phyloP scores from a whole-genome alignment of 78 protist species.

The Planoprotostelium fungivorum region DNA sequence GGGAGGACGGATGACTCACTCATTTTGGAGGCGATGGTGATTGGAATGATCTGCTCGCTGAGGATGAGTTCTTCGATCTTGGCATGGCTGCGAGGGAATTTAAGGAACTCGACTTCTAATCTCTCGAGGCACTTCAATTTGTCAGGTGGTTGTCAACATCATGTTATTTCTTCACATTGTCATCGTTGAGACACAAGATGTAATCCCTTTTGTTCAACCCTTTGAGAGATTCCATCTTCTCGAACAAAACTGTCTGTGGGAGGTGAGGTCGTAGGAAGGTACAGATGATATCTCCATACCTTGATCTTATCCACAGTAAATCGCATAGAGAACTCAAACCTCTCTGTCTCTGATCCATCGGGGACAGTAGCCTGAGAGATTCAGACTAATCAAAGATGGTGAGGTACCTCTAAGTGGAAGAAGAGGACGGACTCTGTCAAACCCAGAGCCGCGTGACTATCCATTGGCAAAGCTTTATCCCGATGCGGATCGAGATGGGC shows the following conservation, averaged over 20 bases:
- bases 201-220: not conserved
- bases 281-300: not conserved
- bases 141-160: not conserved
- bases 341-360: not conserved
- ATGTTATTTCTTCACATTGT: not conserved
- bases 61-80: not conserved
- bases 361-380: not conserved
- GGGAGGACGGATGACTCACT: not conserved
- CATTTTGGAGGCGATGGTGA: not conserved
- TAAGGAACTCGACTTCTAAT: not conserved
- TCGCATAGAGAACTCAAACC: not conserved
- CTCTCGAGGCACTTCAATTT: not conserved
- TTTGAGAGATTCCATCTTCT: not conserved
- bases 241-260: not conserved
- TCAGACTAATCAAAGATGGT: not conserved
- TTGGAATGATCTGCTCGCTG: not conserved
- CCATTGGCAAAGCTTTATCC: not conserved
- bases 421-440: not conserved
- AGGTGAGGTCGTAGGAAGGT: not conserved
- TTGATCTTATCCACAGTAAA: not conserved
- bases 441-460: not conserved
- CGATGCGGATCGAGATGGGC: no score
- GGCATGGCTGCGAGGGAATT: not conserved
- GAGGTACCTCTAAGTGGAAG: not conserved
- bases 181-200: not conserved